Conservation (phyloP, 202 grass and related monocot genomes). For the Zoysia matrella region DNA sequence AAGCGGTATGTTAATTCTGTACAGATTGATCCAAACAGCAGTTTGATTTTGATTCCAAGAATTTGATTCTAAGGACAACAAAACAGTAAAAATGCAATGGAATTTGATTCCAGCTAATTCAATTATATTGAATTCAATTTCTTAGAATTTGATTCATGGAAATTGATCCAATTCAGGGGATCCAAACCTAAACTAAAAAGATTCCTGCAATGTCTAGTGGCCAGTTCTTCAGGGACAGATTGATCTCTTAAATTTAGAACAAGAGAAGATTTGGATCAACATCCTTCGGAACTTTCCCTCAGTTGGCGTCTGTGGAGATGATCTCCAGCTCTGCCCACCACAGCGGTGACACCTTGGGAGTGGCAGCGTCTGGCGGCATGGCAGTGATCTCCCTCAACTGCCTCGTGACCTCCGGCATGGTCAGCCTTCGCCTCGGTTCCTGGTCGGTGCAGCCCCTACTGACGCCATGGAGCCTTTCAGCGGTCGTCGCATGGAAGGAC, state of each 20-base stretch:
- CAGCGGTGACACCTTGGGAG: no score
- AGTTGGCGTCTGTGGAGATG: slow-evolving; percentile 60
- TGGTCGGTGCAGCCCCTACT: slow-evolving; percentile 58
- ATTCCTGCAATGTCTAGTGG: background rate
- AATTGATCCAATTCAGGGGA: no score
- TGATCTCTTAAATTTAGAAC: background rate
- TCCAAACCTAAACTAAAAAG: background rate
- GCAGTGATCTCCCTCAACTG: slow-evolving; percentile 71
- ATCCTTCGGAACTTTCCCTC: background rate
- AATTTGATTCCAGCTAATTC: background rate
- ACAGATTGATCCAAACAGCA: no score
- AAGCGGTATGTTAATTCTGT: no score
- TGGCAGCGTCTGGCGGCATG: slow-evolving; percentile 31
- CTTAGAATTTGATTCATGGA: no score
- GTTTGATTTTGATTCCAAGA: no score
- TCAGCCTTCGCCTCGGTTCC: slow-evolving; percentile 50
- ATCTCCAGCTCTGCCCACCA: slow-evolving; percentile 41
- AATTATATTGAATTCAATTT: background rate
- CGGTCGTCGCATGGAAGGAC: slow-evolving; percentile 45
- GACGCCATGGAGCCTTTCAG: slow-evolving; percentile 53
- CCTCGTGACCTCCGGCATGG: slow-evolving; percentile 64
- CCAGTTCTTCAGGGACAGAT: background rate
- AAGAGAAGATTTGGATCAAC: background rate
- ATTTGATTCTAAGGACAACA: background rate
- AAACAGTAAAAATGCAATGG: no score